Evolutionary conservation across 495 filamentous ascomycete species (phyloP), one percentile per base, ranked within the genome.

Genomic region (Friedmanniomyces simplex): DNA sequence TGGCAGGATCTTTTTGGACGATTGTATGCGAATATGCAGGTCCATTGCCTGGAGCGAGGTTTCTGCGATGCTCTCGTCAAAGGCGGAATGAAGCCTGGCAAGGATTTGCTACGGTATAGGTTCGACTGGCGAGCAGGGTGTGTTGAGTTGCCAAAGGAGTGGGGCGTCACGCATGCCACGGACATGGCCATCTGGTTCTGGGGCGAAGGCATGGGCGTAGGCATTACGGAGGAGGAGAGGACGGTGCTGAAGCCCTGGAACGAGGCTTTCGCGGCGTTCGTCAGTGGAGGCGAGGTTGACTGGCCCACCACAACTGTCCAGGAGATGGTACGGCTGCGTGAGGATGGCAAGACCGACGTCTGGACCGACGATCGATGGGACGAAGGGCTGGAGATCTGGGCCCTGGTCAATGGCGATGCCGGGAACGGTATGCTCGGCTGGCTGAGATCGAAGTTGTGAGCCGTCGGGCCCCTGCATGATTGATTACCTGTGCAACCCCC

Each of bases 101-200:
- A 43, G 34, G 63, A 66, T 32, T 16, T 66, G 1, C 46, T 66
- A 22, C 52, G 63, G 10, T 66, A 66, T 45, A 51, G 63, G 25
- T 51, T 66, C 43, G 46, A 66, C 4, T 66, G 60, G 67, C 65
- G 41, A 55, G 66, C 36, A 42, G 58, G 34, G 48, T 77, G 75
- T 59, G 72, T 75, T 8, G 72, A 75, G 49, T 53, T 75, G 32
- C 76, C 77, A 6, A 60, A 60, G 8, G 72, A 74, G 41, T 81
- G 77, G 77, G 79, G 78, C 6, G 79, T 79, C 13, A 81, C 78
- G 32, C 79, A 82, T 61, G 73, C 70, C 11, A 77, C 76, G 1
- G 79, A 82, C 61, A 73, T 77, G 68, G 66, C 73, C 48, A 70
- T 80, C 21, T 82, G 79, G 79, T 77, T 82, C 53, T 80, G 74